Evolutionary conservation across 257 asterid genomes (phyloP).

Genomic region (Solanum etuberosum): DNA sequence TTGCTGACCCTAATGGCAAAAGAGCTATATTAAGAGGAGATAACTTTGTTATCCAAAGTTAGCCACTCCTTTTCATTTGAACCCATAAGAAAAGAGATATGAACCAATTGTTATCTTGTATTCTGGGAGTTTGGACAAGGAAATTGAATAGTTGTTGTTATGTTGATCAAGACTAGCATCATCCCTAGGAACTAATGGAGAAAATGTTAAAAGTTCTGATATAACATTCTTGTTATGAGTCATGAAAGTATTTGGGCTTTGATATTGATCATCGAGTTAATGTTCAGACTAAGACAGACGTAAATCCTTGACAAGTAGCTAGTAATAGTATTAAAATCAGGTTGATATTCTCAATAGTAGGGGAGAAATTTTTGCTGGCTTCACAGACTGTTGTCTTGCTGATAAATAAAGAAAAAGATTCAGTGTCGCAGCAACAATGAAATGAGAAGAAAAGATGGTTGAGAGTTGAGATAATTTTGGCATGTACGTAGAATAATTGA

Average conservation of each 20-base stretch:
- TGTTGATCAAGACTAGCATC: not conserved
- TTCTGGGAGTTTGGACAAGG: not conserved
- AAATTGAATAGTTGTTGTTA: not conserved
- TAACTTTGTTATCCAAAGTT: not conserved
- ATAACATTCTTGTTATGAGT: not conserved
- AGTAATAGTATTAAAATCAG: not conserved
- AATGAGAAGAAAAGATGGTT: not conserved
- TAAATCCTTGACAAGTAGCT: not conserved
- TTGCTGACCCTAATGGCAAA: not conserved
- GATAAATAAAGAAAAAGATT: not conserved
- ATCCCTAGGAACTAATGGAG: not conserved
- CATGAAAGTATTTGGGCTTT: not conserved
- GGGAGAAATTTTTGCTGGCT: not conserved
- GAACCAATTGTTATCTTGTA: not conserved
- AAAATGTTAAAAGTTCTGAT: not conserved
- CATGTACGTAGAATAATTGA: not conserved
- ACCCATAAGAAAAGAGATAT: not conserved
- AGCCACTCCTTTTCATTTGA: not conserved
- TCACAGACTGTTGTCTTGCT: not conserved
- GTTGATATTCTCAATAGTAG: not conserved
- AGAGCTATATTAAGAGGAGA: not conserved
- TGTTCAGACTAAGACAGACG: not conserved
- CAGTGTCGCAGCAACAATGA: not conserved
- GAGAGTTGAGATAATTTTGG: not conserved
- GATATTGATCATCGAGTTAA: not conserved